These are phyloP conservation scores for Moesziomyces aphidis DNA, from an alignment of 1,284 basidiomycete genomes.

Conservation along the genomic window DNA sequence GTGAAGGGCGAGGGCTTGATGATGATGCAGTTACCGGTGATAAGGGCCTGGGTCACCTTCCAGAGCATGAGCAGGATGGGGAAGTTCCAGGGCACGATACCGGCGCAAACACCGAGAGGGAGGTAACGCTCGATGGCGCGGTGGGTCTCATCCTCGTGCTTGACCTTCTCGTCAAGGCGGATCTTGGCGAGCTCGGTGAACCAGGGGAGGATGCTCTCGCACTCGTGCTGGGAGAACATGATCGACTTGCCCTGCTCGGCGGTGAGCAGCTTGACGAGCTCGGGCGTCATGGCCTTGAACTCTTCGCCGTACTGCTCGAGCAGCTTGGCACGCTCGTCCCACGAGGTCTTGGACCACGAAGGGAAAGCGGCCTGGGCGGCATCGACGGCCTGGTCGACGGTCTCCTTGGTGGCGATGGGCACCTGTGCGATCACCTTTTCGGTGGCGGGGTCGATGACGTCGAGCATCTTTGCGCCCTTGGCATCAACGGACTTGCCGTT, in stretches of 20 bases:
- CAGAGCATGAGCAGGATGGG: constrained; percentile 44
- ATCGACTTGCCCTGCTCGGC: constrained; percentile 45
- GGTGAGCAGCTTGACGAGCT: constrained; percentile 40
- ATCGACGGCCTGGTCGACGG: constrained; percentile 40
- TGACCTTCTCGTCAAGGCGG: constrained; percentile 31
- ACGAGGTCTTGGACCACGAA: constrained; percentile 35
- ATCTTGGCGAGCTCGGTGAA: constrained; percentile 34
- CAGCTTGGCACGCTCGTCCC: constrained; percentile 38
- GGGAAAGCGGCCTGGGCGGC: constrained; percentile 37
- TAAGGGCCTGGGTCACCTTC: constrained; percentile 40
- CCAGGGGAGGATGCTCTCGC: constrained; percentile 27
- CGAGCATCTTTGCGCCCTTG: constrained; percentile 34
- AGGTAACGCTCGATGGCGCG: constrained; percentile 24
- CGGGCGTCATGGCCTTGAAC: constrained; percentile 22
- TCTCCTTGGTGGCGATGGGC: constrained; percentile 33
- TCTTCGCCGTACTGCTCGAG: constrained; percentile 34
- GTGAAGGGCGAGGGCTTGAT: constrained; percentile 55
- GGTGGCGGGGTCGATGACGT: constrained; percentile 47
- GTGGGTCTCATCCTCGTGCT: constrained; percentile 27
- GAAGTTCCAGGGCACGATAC: constrained; percentile 53
- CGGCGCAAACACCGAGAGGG: constrained; percentile 45
- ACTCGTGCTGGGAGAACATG: constrained; percentile 27
- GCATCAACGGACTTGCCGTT: constrained; percentile 36
- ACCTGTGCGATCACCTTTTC: constrained; percentile 43
- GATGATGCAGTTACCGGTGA: constrained; percentile 51